A percentile compares a stretch with the other conserved stretches of the same genome.
These are phyloP conservation scores for Candida oleophila DNA, from an alignment of 805 yeast genomes.

Conservation along the genomic window DNA sequence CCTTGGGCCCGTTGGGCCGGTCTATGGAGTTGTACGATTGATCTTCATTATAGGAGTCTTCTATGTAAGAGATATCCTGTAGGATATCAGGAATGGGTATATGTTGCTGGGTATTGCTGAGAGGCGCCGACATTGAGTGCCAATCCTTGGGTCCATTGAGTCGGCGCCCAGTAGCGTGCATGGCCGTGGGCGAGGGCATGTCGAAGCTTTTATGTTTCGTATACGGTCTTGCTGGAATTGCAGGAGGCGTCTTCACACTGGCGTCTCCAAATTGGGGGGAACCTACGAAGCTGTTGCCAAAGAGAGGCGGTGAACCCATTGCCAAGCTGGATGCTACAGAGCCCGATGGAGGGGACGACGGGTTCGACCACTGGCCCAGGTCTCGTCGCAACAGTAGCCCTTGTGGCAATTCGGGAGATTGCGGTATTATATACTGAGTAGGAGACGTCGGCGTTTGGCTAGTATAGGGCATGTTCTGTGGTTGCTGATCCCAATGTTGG, in stretches of 20 bases:
- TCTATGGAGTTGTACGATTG: slow-evolving; percentile 25
- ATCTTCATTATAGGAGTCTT: slow-evolving; percentile 13
- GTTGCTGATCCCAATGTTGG: too few species aligned
- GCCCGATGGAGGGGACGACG: neutral
- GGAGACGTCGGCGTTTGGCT: neutral
- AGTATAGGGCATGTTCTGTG: too few species aligned
- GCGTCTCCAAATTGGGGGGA: slow-evolving; percentile 1
- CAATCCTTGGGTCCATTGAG: slow-evolving; percentile 3
- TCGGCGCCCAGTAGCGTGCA: neutral
- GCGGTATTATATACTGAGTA: neutral
- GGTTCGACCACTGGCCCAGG: neutral
- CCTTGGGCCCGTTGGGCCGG: slow-evolving; percentile 41
- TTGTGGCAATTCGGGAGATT: neutral
- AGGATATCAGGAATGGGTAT: neutral
- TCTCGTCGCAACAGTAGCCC: neutral
- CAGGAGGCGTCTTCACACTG: neutral
- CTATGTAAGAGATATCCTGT: slow-evolving; percentile 2
- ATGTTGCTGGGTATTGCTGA: neutral
- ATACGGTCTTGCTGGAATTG: slow-evolving; percentile 5
- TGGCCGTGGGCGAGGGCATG: slow-evolving; percentile 1
- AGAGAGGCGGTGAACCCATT: neutral
- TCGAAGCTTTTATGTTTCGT: neutral
- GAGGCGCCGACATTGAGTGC: slow-evolving; percentile 3
- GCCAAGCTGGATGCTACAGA: neutral
- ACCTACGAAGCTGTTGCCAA: neutral